phyloP scores from a whole-genome alignment of 345 rosid species.

The Dipteronia dyeriana region DNA sequence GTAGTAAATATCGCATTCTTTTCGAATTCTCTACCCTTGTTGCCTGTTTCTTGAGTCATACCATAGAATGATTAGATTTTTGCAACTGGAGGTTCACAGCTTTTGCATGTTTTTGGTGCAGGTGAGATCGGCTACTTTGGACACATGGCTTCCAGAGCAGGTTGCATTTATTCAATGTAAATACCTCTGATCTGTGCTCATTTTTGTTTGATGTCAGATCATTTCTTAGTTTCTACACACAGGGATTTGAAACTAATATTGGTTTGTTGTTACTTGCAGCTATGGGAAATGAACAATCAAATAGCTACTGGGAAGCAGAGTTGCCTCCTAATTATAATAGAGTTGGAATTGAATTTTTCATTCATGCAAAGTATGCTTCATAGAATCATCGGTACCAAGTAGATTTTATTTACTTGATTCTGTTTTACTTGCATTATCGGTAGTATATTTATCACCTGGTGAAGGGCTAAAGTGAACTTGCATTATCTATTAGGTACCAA shows the following conservation, averaged over 20 bases:
- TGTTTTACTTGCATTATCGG: conserved; percentile 12
- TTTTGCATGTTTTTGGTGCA: conserved; percentile 25
- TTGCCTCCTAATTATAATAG: conserved; percentile 73
- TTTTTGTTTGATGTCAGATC: neutral
- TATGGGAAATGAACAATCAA: conserved; percentile 80
- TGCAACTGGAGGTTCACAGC: neutral
- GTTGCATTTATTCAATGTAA: conserved; percentile 76
- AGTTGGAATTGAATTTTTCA: conserved; percentile 73
- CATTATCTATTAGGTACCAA: conserved; percentile 50
- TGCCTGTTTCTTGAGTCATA: neutral
- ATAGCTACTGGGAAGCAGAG: conserved; percentile 94
- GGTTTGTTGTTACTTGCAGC: conserved; percentile 42
- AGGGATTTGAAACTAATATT: conserved; percentile 10
- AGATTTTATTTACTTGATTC: conserved; percentile 18
- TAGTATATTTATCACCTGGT: conserved; percentile 9
- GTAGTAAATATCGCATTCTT: conserved; percentile 31
- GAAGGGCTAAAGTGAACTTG: conserved; percentile 10
- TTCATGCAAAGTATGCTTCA: conserved; percentile 77
- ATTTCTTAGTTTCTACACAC: conserved; percentile 2
- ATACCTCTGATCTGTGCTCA: neutral
- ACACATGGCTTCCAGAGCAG: conserved; percentile 99
- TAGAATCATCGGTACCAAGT: conserved; percentile 24
- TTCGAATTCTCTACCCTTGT: neutral
- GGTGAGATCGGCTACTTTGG: conserved; percentile 93
- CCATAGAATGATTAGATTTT: neutral